phyloP scores from a whole-genome alignment of 768 basidiomycete species.

The Mycena chlorophos region DNA sequence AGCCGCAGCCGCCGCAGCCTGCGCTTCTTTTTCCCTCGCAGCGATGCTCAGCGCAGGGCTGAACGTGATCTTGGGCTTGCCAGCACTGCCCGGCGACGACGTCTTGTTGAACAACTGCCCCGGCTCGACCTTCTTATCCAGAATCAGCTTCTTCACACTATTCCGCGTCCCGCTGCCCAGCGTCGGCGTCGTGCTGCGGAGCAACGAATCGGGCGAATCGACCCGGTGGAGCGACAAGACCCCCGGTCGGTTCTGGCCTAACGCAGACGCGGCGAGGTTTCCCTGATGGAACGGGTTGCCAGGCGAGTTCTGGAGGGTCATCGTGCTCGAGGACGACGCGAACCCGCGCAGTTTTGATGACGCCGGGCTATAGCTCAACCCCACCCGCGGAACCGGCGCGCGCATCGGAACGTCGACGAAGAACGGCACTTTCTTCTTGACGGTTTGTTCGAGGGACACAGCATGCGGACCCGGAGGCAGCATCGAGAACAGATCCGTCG shows the following conservation, averaged over 20 bases:
- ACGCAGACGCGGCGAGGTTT: constrained; percentile 20
- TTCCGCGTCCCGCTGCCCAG: constrained; percentile 69
- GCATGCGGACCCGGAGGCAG: constrained; percentile 71
- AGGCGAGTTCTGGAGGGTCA: constrained; percentile 29
- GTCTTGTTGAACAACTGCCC: constrained; percentile 63
- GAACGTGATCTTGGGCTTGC: constrained; percentile 62
- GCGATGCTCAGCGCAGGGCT: constrained; percentile 75
- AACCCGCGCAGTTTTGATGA: constrained; percentile 76
- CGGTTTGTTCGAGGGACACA: constrained; percentile 55
- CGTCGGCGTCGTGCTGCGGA: constrained; percentile 61
- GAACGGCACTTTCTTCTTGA: constrained; percentile 76
- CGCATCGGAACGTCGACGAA: constrained; percentile 77
- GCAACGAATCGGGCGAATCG: constrained; percentile 61
- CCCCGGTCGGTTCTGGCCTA: constrained; percentile 56
- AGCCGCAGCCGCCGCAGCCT: constrained; percentile 34
- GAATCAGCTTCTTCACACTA: constrained; percentile 90
- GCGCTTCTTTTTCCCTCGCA: constrained; percentile 69
- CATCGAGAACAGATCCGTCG: constrained; percentile 69
- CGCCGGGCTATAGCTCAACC: constrained; percentile 64
- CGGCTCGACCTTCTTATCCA: constrained; percentile 83
- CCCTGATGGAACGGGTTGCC: constrained; percentile 33
- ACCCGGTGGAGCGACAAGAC: constrained; percentile 53
- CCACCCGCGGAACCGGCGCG: constrained; percentile 66
- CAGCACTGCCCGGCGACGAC: constrained; percentile 37
- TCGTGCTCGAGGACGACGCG: constrained; percentile 41